A percentile compares a stretch with the other conserved stretches of the same genome.
Evolutionary conservation across 345 rosid genomes (phyloP).

Genomic region (Toxicodendron radicans): DNA sequence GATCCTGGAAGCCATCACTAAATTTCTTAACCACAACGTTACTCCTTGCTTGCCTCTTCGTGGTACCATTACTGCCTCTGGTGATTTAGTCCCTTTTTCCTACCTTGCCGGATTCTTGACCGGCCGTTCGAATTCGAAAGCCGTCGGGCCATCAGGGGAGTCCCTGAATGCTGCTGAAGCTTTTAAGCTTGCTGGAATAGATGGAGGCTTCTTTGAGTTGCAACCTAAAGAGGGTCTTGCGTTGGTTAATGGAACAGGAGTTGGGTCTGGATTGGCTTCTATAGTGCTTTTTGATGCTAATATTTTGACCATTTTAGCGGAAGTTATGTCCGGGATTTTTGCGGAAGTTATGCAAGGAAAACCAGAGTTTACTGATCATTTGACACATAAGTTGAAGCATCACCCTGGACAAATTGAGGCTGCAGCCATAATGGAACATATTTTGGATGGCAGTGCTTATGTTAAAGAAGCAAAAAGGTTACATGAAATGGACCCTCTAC

Average conservation of each 20-base stretch:
- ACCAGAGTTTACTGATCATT: slow-evolving; percentile 60
- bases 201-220: slow-evolving; percentile 36
- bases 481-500: slow-evolving; percentile 55
- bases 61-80: slow-evolving; percentile 36
- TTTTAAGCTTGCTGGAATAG: slow-evolving; percentile 31
- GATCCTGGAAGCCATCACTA: slow-evolving; percentile 35
- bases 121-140: slow-evolving; percentile 29
- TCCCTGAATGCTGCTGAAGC: slow-evolving; percentile 29
- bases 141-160: slow-evolving; percentile 30
- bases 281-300: slow-evolving; percentile 57
- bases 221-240: slow-evolving; percentile 54
- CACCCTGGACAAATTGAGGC: slow-evolving; percentile 74
- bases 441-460: slow-evolving; percentile 56
- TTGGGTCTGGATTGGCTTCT: slow-evolving; percentile 48
- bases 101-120: slow-evolving; percentile 39
- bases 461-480: slow-evolving; percentile 44
- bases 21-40: slow-evolving; percentile 34
- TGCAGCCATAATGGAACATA: slow-evolving; percentile 66
- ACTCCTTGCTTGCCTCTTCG: slow-evolving; percentile 41
- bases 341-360: slow-evolving; percentile 66
- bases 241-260: slow-evolving; percentile 47
- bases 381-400: slow-evolving; percentile 64
- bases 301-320: slow-evolving; percentile 44
- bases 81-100: slow-evolving; percentile 33
- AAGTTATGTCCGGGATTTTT: slow-evolving; percentile 52